Evolutionary conservation across 805 yeast genomes (phyloP), one percentile per base, ranked within the genome.

Genomic region (Alloascoidea africana): DNA sequence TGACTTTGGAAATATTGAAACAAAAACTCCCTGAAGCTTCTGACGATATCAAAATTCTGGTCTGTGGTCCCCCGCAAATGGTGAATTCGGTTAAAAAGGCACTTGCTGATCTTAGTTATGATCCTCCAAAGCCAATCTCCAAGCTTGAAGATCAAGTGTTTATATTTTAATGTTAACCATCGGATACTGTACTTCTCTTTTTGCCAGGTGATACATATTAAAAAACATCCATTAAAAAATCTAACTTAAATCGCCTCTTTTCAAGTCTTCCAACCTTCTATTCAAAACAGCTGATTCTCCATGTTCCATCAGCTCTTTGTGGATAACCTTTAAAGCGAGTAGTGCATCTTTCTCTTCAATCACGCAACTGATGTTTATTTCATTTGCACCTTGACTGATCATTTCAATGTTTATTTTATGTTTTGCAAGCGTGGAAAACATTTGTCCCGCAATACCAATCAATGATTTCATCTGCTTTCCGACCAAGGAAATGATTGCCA

Each of bases 371-470:
- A 91, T 91, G 56, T 91, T 91, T 52, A 91, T 91, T 60, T 91
- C 98, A 52, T 89, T 89, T 14, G 97, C 96, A 50, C 98, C 98
- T 67, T 91, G 98, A 41, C 86, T 73, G 59, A 91, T 91, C 98
- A 91, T 91, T 59, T 91, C 98, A 48, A 91, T 85, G 60, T 91
- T 91, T 53, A 91, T 80, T 35, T 73, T 71, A 50, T 89, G 93
- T 52, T 83, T 87, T 4, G 97, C 96, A 47, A 91, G 65, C 2
- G 93, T 84, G 48, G 86, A 76, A 63, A 91, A 91, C 95, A 89
- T 89, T 46, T 85, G 78, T 35, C 96, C 96, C 0, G 98, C 98
- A 54, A 85, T 87, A 53, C 98, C 98, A 43, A 91, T 83, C 55
- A 80, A 73, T 55, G 87, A 95, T 53, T 86, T 86, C 97, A 91